Evolutionary conservation across 2,329 filamentous ascomycete genomes (phyloP), one percentile per base, ranked within the genome.

Genomic region (Bipolaris cookei): DNA sequence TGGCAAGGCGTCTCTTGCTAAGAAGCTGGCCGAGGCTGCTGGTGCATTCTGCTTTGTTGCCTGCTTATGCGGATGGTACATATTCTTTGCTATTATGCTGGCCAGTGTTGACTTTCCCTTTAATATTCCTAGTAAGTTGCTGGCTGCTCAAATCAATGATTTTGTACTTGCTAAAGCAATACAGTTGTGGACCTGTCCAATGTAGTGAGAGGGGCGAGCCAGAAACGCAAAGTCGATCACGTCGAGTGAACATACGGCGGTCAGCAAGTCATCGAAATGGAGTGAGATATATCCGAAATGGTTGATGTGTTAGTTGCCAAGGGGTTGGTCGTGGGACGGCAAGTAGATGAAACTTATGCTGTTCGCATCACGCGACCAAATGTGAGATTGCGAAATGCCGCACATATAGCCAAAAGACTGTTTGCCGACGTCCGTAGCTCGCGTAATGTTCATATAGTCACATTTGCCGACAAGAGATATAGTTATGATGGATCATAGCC

Each of bases 11-110:
- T 77, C 69, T 0, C 57, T 69, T 6, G 71, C 71, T 1, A 18
- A 47, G 0, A 67, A 64, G 32, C 65, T 78, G 18, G 67, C 69
- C 32, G 63, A 79, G 47, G 78, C 79, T 0, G 81, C 74, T 4
- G 83, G 83, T 1, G 83, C 81, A 3, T 75, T 77, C 20, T 71
- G 78, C 0, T 85, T 86, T 48, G 74, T 82, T 25, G 78, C 80
- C 0, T 78, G 77, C 52, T 56, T 82, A 10, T 67, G 76, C 6
- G 83, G 82, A 0, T 85, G 82, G 77, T 86, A 82, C 69, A 81
- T 86, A 23, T 80, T 85, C 61, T 71, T 80, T 32, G 82, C 81
- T 8, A 84, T 85, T 54, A 76, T 86, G 73, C 73, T 85, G 32
- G 55, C 55, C n/a, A 58, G 55, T 28, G 55, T 58, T n/a, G 83